Base-by-base conservation (phyloP, 1,284 basidiomycete species). In the Ceratobasidium papillatum region DNA sequence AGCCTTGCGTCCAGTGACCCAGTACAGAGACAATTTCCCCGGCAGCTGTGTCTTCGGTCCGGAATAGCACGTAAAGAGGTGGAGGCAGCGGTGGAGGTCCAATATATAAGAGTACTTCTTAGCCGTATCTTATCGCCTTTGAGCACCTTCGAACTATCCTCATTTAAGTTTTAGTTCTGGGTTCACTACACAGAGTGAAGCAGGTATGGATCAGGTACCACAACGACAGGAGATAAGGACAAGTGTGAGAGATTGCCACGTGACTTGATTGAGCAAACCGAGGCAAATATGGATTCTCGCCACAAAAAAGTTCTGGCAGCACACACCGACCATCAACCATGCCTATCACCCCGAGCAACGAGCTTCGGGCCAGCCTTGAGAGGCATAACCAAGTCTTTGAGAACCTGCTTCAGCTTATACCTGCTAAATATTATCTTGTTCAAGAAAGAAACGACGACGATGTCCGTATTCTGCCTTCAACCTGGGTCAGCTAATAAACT, bases 331-430 rank as follows among this genome's bases (percentile, higher is more conserved):
- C 41, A 72, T 47, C 69, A 66, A 25, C 38, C 32, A 71, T 72
- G 69, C 38, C 69, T 41, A 62, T 61, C 58, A 89, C 89, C 8
- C 77, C 87, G 8, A 79, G 82, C 5, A 81, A 85, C 11, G 84
- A 84, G 0, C 85, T 95, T 4, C 86, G 87, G 68, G 82, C 85
- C 7, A 94, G 93, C 2, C 83, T 98, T 49, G 91, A 94, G 80
- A 84, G 84, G 63, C 94, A 96, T 83, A 96, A 98, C 81, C 87
- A 87, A 45, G 89, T 89, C 0, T 97, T 98, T 78, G 93, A 94
- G 79, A 86, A 88, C 0, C 85, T 97, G 0, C 84, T 97, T 2
- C 88, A 87, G 62, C 87, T 96, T 51, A 96, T 98, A 75, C 95
- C 95, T 0, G 88, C 94, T 9, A 91, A 91, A 84, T 95, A 93